These are phyloP conservation scores for Castanopsis chinensis DNA, from an alignment of 306 rosid species.

Conservation along the genomic window DNA sequence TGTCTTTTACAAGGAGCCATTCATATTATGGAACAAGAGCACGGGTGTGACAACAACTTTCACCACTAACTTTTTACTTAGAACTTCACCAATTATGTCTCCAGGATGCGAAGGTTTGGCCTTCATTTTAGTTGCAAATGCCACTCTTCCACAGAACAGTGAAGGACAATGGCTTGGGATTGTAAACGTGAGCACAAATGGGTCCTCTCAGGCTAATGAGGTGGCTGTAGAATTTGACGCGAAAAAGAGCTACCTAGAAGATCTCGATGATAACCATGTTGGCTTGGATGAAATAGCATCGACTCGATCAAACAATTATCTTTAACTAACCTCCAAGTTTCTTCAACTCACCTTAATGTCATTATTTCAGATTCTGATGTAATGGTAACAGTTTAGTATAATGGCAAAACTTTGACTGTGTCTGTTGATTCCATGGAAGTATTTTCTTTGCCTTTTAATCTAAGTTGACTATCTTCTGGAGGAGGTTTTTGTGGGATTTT, in stretches of 20 bases:
- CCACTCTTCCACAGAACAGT: constrained; percentile 28
- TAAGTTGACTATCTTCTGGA: constrained; percentile 41
- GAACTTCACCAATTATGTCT: no score
- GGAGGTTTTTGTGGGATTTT: constrained; percentile 60
- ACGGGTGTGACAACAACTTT: constrained; percentile 25
- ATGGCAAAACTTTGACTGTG: constrained; percentile 27
- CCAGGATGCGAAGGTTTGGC: constrained; percentile 49
- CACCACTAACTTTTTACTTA: constrained; percentile 35
- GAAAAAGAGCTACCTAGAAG: constrained; percentile 42
- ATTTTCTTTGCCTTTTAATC: constrained; percentile 28
- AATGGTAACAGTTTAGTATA: constrained; percentile 26
- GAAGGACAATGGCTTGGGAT: no score
- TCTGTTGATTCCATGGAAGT: constrained; percentile 11
- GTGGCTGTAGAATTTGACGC: constrained; percentile 80
- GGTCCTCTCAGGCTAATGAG: constrained; percentile 34
- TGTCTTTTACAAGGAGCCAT: constrained; percentile 20
- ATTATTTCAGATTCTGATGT: no score
- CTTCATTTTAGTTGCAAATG: constrained; percentile 38
- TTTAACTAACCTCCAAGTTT: no score
- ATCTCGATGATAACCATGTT: constrained; percentile 29
- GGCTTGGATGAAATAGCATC: constrained; percentile 39
- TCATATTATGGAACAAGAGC: constrained; percentile 26
- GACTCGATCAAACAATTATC: neutral
- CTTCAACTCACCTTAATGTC: no score
- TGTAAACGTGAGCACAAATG: constrained; percentile 29